Conservation (phyloP, 495 filamentous ascomycete species). For the Hypoxylon perforatum region DNA sequence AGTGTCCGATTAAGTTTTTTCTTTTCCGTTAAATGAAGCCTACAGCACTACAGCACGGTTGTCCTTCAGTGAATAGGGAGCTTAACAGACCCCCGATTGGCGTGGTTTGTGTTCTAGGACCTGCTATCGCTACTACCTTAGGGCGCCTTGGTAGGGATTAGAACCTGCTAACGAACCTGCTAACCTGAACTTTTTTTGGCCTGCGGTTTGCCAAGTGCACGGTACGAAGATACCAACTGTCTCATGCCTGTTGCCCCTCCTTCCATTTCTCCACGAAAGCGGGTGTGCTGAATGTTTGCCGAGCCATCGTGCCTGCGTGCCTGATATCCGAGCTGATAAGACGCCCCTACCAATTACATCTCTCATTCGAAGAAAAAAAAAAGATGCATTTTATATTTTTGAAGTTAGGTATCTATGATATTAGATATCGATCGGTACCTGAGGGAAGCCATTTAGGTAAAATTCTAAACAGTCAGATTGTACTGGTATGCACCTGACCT, state of each 20-base stretch:
- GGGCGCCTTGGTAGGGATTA: too few species aligned
- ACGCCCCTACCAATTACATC: too few species aligned
- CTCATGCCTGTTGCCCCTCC: slow-evolving; percentile 22
- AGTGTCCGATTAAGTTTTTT: slow-evolving; percentile 38
- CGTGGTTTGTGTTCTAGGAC: slow-evolving; percentile 17
- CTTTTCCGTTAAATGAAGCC: slow-evolving; percentile 17
- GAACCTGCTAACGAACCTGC: neutral
- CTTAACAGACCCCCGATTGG: slow-evolving; percentile 17
- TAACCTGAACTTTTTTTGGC: neutral
- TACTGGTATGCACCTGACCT: too few species aligned
- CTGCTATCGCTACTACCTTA: slow-evolving; percentile 9
- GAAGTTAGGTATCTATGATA: too few species aligned
- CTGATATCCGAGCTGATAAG: slow-evolving; percentile 1
- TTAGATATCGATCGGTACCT: too few species aligned
- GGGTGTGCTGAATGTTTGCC: neutral
- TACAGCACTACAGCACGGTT: slow-evolving; percentile 6
- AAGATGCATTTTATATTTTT: too few species aligned
- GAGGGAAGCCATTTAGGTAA: too few species aligned
- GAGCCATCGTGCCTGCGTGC: neutral
- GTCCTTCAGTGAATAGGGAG: slow-evolving; percentile 16
- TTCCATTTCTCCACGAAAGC: neutral
- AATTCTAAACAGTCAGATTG: too few species aligned
- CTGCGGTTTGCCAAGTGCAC: neutral
- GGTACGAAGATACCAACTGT: neutral
- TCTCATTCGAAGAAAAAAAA: too few species aligned